Evolutionary conservation across 2,329 filamentous ascomycete species (phyloP).

Genomic region (Neofusicoccum cordaticola): DNA sequence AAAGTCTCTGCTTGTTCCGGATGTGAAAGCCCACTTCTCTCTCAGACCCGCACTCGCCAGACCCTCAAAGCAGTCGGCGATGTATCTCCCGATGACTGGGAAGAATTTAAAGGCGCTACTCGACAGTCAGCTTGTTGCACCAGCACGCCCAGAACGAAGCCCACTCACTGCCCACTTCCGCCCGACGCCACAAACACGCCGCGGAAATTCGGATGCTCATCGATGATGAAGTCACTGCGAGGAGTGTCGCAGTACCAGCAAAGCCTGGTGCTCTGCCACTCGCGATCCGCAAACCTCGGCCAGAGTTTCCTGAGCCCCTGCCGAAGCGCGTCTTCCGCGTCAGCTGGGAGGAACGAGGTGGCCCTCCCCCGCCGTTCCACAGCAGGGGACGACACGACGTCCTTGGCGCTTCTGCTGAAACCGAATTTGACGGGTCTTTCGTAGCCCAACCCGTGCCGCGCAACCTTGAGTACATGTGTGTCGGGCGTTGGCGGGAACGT

Average conservation of each 20-base stretch:
- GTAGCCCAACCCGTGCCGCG: slow-evolving; percentile 68
- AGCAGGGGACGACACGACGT: slow-evolving; percentile 35
- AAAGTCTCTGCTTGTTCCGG: slow-evolving; percentile 16
- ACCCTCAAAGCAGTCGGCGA: slow-evolving; percentile 12
- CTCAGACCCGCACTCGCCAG: slow-evolving; percentile 11
- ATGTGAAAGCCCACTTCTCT: slow-evolving; percentile 19
- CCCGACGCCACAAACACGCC: slow-evolving; percentile 62
- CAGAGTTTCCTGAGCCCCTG: slow-evolving; percentile 17
- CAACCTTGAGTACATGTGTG: slow-evolving; percentile 62
- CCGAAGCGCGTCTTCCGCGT: slow-evolving; percentile 15
- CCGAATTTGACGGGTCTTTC: slow-evolving; percentile 17
- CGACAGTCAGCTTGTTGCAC: too few relatives aligned
- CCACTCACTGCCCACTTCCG: slow-evolving; percentile 55
- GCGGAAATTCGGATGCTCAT: slow-evolving; percentile 62
- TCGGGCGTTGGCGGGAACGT: slow-evolving; percentile 53
- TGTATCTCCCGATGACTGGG: slow-evolving; percentile 22
- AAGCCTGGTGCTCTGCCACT: slow-evolving; percentile 61
- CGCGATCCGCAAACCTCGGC: slow-evolving; percentile 51
- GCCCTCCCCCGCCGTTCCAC: neutral
- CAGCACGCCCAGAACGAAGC: neutral
- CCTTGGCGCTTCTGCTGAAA: slow-evolving; percentile 21
- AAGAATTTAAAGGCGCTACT: slow-evolving; percentile 27
- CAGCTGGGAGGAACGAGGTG: neutral
- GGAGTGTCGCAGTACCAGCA: slow-evolving; percentile 75
- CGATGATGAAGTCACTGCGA: slow-evolving; percentile 61